Evolutionary conservation across 148 eudicot genomes (phyloP).

Genomic region (Nyssa sinensis): DNA sequence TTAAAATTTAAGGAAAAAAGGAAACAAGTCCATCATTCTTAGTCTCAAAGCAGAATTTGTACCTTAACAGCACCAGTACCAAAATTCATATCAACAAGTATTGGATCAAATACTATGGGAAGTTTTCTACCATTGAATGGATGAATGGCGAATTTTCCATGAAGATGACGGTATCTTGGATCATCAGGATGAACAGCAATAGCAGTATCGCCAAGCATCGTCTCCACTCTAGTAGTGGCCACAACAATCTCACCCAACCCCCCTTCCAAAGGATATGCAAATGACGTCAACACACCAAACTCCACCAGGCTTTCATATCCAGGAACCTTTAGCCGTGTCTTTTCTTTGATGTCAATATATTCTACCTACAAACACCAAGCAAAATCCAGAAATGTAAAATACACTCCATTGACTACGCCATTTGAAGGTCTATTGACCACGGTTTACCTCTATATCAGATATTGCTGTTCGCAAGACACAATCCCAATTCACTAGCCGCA

Average conservation of each 20-base stretch:
- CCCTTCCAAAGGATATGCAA: conserved; percentile 88
- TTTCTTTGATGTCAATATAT: conserved; percentile 72
- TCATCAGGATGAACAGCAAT: conserved; percentile 93
- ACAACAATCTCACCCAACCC: conserved; percentile 80
- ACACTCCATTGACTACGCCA: background rate
- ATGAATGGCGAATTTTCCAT: conserved; percentile 79
- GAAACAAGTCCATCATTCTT: background rate
- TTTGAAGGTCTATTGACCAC: conserved; percentile 3
- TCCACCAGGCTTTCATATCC: conserved; percentile 70
- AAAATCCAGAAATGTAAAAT: background rate
- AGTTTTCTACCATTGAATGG: conserved; percentile 90
- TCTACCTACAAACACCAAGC: conserved; percentile 63
- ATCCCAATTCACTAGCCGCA: conserved; percentile 92
- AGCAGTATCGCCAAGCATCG: conserved; percentile 98
- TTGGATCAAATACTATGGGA: conserved; percentile 76
- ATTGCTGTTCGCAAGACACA: conserved; percentile 90
- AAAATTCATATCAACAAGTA: conserved; percentile 78
- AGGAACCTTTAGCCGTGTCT: conserved; percentile 72
- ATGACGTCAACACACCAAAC: conserved; percentile 87
- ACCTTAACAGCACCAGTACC: conserved; percentile 99
- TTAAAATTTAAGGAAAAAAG: background rate
- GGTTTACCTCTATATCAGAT: conserved; percentile 84
- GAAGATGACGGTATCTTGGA: conserved; percentile 75
- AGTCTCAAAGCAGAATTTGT: conserved; percentile 4
- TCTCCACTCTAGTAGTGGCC: conserved; percentile 95